Evolutionary conservation across 1,139 yeast genomes (phyloP), one percentile per base, ranked within the genome.

Genomic region (Yamadazyma oceani): DNA sequence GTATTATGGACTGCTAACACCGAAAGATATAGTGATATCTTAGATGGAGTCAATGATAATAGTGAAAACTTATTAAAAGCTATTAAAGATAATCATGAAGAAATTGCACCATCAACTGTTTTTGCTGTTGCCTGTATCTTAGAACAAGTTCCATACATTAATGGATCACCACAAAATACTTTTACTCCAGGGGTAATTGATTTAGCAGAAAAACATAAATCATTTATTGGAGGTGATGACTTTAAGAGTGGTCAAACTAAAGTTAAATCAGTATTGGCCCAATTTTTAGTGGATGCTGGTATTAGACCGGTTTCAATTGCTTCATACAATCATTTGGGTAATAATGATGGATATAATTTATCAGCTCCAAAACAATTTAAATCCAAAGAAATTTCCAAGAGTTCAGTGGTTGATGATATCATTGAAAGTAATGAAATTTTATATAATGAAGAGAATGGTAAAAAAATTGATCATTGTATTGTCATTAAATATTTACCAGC

Each of bases 1-100:
- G 87, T 90, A 37, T 75, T 90, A 59, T 90, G 97, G 97, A 88
- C 96, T 40, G 97, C 97, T 45, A 90, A 90, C 69, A 90, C 97
- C 44, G 97, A 90, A 71, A 83, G 97, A 63, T 89, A 85, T 61
- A 81, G 95, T 37, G 92, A 85, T 29, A 60, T 90, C 38, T 64
- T 82, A 36, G 69, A 75, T 15, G 94, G 95, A 45, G 89, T 90
- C 50, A 88, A 90, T 59, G 97, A 90, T 62, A 85, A 94, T 32
- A 82, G 88, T 38, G 95, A 85, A 35, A 85, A 86, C 65, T 69
- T 90, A 59, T 54, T 90, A 53, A 68, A 74, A 45, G 63, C 96
- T 26, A 82, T 89, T 63, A 88, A 87, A 68, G 64, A 62, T 34
- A 87, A 85, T 55, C 96, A 90, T 59, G 73, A 66, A 28, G 97